A percentile compares a stretch with the other conserved stretches of the same genome.
phyloP scores from a whole-genome alignment of 495 filamentous ascomycete genomes.

The Neurospora sp. region DNA sequence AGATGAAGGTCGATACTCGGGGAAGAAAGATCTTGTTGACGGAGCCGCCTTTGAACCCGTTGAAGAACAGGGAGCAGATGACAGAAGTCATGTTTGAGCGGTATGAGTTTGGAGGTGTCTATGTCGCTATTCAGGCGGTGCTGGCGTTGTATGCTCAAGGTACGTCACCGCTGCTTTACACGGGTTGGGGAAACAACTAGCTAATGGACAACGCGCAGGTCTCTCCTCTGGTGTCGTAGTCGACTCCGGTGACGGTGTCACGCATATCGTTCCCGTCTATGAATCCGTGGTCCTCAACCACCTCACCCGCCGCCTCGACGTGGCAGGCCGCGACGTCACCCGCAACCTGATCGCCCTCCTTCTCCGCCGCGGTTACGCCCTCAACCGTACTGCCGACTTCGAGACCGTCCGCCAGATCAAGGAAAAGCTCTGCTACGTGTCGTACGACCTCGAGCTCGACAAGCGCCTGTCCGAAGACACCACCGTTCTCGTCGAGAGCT shows the following conservation, averaged over 20 bases:
- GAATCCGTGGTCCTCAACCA: conserved; percentile 96
- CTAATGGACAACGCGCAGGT: conserved; percentile 38
- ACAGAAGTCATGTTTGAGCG: conserved; percentile 97
- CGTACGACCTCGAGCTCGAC: conserved; percentile 94
- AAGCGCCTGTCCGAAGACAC: conserved; percentile 94
- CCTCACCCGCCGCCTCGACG: conserved; percentile 84
- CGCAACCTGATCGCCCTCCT: conserved; percentile 94
- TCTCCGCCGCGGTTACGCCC: conserved; percentile 86
- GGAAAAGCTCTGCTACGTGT: conserved; percentile 99
- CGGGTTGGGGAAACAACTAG: not conserved
- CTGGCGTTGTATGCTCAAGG: conserved; percentile 96
- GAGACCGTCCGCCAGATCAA: conserved; percentile 99
- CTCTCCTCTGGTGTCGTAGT: conserved; percentile 94
- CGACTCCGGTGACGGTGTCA: conserved; percentile 96
- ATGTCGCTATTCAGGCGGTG: conserved; percentile 97
- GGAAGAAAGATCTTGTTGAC: conserved; percentile 97
- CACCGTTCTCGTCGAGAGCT: conserved; percentile 92
- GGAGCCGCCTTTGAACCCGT: conserved; percentile 94
- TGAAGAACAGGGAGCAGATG: conserved; percentile 95
- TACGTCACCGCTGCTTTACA: conserved; percentile 16
- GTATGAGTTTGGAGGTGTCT: conserved; percentile 93
- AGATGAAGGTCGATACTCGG: conserved; percentile 84
- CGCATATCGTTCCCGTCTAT: conserved; percentile 96
- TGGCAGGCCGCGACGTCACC: conserved; percentile 94
- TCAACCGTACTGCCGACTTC: conserved; percentile 98